Base-by-base conservation (phyloP, 768 basidiomycete genomes). In the Leccinum barrowsii region DNA sequence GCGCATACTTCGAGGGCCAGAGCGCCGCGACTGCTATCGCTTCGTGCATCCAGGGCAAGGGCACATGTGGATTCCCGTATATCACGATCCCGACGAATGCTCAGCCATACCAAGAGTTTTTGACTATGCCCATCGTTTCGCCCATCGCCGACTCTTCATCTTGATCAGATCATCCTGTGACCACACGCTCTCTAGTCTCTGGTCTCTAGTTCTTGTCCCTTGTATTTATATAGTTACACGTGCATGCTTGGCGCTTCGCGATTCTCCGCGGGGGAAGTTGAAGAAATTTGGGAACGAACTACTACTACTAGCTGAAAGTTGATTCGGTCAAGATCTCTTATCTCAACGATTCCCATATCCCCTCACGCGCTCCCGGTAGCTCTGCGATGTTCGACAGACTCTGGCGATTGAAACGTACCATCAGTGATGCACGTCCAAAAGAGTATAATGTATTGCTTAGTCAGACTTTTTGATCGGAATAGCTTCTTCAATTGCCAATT, bases 1-100 rank as follows among this genome's bases (percentile, higher is more conserved):
- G 81, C 0, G 84, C 85, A 2, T 85, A 84, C 66, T 77, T 77
- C 5, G 83, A 85, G 66, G 85, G 85, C 0, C 63, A 74, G 34
- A 70, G 73, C 21, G 73, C 78, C 1, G 82, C 76, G 0, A 55
- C 61, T 11, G 66, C 63, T 5, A 66, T 86, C 7, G 76, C 76
- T 2, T 65, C 71, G 12, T 85, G 85, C 56, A 68, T 85, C 37
- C 59, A 65, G 7, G 66, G 58, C 0, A 65, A 64, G 1, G 66
- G 64, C 1, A 73, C 68, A 17, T 58, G 67, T 11, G 68, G 61
- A 19, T 51, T 73, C 17, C 63, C 74, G 46, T 64, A 73, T 28
- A 54, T 66, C 4, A 63, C 65, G 7, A 62, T 62, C 2, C 69
- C 75, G 19, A 63, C 55, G 59, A 75, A 77, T 52, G 70, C 71